A percentile compares a stretch with the other conserved stretches of the same genome.
phyloP scores from a whole-genome alignment of 257 asterid genomes.

The Buddleja alternifolia region DNA sequence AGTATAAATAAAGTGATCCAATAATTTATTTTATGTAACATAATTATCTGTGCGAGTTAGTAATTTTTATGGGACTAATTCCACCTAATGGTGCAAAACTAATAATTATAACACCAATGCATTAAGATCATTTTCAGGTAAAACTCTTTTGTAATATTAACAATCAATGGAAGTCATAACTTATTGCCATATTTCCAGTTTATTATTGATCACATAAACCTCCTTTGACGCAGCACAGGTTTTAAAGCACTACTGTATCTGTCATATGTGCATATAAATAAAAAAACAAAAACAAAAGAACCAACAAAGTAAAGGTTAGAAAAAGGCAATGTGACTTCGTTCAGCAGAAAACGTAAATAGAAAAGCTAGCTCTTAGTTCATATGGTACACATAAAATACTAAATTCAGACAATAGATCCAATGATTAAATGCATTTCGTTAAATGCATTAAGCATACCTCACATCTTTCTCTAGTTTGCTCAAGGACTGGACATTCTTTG shows the following conservation, averaged over 20 bases:
- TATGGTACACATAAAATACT: background rate
- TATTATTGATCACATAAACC: background rate
- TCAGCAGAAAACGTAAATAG: background rate
- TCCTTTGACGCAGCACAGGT: background rate
- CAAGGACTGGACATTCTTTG: conserved; percentile 28
- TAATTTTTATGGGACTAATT: background rate
- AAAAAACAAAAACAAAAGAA: background rate
- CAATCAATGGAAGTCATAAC: background rate
- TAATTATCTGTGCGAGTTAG: background rate
- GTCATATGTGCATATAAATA: background rate
- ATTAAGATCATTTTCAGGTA: background rate
- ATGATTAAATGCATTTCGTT: conserved; percentile 12
- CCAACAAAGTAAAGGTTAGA: too few species aligned
- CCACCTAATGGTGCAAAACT: background rate
- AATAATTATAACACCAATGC: background rate
- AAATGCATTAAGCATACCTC: conserved; percentile 50
- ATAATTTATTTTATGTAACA: background rate
- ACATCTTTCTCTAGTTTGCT: conserved; percentile 43
- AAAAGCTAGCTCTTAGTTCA: background rate
- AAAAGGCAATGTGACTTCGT: background rate
- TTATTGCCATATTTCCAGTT: background rate
- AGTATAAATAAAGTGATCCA: background rate
- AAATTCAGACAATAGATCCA: conserved; percentile 6
- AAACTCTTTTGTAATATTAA: background rate
- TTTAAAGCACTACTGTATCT: background rate